Conservation (phyloP, 192 early-diverging fungal genomes). For the Coemansia sp. region DNA sequence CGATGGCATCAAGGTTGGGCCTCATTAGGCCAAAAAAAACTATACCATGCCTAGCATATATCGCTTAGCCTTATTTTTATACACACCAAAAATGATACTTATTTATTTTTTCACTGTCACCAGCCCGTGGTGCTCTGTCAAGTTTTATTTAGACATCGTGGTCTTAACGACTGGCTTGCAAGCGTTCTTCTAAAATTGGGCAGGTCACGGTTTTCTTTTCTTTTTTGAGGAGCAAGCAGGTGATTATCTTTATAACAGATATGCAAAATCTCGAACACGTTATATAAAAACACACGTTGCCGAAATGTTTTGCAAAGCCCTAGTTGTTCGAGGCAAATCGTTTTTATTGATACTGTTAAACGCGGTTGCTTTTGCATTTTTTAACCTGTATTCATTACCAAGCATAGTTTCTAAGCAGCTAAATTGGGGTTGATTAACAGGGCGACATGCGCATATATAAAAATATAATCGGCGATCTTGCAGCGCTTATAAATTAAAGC, state of each 20-base stretch:
- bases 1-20: conserved; percentile 39
- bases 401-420: too few species aligned
- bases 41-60: neutral
- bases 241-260: neutral
- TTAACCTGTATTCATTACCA: too few species aligned
- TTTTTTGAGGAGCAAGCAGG: neutral
- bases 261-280: neutral
- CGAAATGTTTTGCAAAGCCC: neutral
- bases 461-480: neutral
- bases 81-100: neutral
- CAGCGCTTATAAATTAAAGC: neutral
- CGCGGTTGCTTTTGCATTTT: too few species aligned
- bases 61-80: neutral
- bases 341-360: too few species aligned
- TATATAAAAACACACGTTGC: neutral
- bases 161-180: too few species aligned
- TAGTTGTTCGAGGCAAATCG: too few species aligned
- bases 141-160: too few species aligned
- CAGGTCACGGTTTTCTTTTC: neutral
- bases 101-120: too few species aligned
- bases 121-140: too few species aligned
- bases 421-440: too few species aligned
- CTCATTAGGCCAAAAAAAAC: conserved; percentile 1
- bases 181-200: too few species aligned
- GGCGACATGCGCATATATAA: neutral